Evolutionary conservation across 495 filamentous ascomycete genomes (phyloP), one percentile per base, ranked within the genome.

Genomic region (Xylaria grammica): DNA sequence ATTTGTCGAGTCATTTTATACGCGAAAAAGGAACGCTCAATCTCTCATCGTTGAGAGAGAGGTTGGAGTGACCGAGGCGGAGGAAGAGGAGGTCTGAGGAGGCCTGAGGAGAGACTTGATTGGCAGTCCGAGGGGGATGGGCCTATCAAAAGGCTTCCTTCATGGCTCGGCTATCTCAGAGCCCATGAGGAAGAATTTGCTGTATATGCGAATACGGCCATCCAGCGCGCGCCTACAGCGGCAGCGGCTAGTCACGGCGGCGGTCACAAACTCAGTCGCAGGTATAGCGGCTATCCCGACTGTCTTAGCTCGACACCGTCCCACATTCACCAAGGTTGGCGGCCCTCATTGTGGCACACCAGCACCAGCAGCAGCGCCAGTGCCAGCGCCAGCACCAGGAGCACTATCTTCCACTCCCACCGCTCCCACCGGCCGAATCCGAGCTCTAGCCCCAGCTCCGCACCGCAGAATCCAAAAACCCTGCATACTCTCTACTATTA

Each of bases 401-500:
- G n/a, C n/a, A n/a, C n/a, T n/a, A n/a, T n/a, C n/a, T n/a, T n/a
- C 13, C 29, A 38, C 5, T 34, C 9, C 10, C 10, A 55, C 30
- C 15, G 26, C 17, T 38, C 30, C 40, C 20, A 40, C 40, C 57
- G 52, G 36, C 50, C 26, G 56, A 29, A 29, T 44, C 30, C 22
- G 36, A 57, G 44, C 40, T 53, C 59, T 53, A 64, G 63, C 50
- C 32, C 15, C 62, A 66, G 67, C 69, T 71, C 69, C 67, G 65
- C 61, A 65, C 67, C 65, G 30, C 66, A 66, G 68, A 64, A 60
- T 62, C 59, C 61, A 45, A 69, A 69, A 67, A 67, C 53, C 63
- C 45, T 71, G 68, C 65, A 66, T 36, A n/a, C 56, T 51, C 30
- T 48, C 36, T 57, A 54, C 24, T 20, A 34, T 6, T 10, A 4